Evolutionary conservation across 352 stramenopile species (phyloP).

Genomic region (Globisporangium echinulatum): DNA sequence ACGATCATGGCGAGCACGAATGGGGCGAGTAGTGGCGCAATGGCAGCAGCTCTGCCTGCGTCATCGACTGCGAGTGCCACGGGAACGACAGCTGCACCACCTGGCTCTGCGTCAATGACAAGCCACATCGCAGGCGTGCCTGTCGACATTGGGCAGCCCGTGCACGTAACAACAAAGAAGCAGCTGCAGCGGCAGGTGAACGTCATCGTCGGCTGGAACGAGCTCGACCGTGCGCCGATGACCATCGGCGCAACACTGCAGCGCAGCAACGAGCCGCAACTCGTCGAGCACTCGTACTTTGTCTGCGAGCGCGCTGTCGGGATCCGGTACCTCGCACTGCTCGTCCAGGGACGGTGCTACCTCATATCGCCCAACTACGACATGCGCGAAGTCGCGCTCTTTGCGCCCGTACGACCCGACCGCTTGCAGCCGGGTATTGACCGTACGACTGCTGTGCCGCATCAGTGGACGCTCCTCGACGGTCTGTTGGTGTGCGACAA

Average conservation of each 20-base stretch:
- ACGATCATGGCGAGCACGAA: neutral
- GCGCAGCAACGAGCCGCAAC: constrained; percentile 63
- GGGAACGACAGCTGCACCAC: neutral
- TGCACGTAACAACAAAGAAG: constrained; percentile 71
- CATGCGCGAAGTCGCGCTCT: constrained; percentile 71
- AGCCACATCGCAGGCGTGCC: constrained; percentile 42
- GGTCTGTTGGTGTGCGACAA: constrained; percentile 79
- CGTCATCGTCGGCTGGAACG: constrained; percentile 71
- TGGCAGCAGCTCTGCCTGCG: too few relatives aligned
- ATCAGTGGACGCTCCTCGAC: constrained; percentile 87
- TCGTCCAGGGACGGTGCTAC: constrained; percentile 78
- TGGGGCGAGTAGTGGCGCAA: neutral
- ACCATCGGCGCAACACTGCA: constrained; percentile 65
- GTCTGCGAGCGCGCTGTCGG: constrained; percentile 78
- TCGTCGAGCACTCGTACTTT: constrained; percentile 81
- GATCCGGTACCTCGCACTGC: constrained; percentile 67
- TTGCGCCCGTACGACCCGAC: constrained; percentile 71
- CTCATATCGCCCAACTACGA: constrained; percentile 82
- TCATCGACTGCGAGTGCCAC: neutral
- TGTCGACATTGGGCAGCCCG: constrained; percentile 53
- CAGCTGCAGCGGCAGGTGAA: constrained; percentile 82
- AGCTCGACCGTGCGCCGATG: constrained; percentile 69
- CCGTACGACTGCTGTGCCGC: constrained; percentile 59
- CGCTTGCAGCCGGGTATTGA: constrained; percentile 69
- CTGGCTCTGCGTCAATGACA: constrained; percentile 8